Evolutionary conservation across 2,329 filamentous ascomycete genomes (phyloP), one percentile per base, ranked within the genome.

Genomic region (Trichothecium roseum): DNA sequence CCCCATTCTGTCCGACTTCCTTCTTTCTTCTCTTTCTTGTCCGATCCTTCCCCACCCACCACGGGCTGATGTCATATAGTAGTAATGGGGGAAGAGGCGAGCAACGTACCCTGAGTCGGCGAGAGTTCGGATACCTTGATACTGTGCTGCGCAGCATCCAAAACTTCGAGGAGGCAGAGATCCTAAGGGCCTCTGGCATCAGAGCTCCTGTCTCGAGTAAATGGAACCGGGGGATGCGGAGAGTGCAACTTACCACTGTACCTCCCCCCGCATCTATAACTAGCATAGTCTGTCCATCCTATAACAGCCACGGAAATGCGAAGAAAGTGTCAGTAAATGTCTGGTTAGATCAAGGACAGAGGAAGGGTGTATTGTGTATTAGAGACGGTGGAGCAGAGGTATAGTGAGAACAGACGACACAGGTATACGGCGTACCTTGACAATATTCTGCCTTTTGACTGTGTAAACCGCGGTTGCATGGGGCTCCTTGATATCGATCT

Each of bases 221-320:
- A 12, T 18, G 18, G 18, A 24, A 15, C 18, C 18, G 8, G 15
- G 18, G 31, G 13, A 10, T 18, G 31, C n/a, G n/a, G n/a, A n/a
- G n/a, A n/a, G 18, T 10, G n/a, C 13, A 33, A 33, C 31, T 33
- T 13, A 33, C 31, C 17, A 33, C 31, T 33, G 31, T 33, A 15
- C 31, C 31, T 18, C 31, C 31, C 17, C 31, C 31, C n/a, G 31
- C 31, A 22, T 33, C 31, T 13, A 33, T 24, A 16, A 33, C 17
- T 9, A 33, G 18, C 31, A 33, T 20, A 16, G 31, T 33, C 18
- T 33, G 9, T 10, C 31, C 31, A 16, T 16, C 24, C 31, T 33
- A 16, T 13, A 24, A 20, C n/a, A n/a, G n/a, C n/a, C n/a, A n/a
- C n/a, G n/a, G n/a, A 18, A 33, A 18, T 5, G 18, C 3, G 18